These are phyloP conservation scores for Smithsoniella earleae DNA, from an alignment of 163 green algal species.

Conservation along the genomic window DNA sequence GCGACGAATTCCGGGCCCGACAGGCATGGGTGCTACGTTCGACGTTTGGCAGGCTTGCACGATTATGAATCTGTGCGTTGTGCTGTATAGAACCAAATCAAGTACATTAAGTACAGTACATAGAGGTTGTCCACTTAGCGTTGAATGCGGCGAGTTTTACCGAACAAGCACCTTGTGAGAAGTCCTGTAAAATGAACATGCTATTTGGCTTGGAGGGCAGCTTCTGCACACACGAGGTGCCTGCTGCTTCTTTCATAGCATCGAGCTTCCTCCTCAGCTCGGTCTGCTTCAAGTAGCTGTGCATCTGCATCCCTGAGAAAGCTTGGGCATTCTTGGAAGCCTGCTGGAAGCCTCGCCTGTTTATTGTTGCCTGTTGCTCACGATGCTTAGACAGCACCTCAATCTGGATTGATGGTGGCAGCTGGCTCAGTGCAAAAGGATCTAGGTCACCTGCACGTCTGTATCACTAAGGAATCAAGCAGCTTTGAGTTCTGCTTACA, in stretches of 20 bases:
- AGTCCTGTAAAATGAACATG: slow-evolving; percentile 7
- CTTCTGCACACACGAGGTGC: not conserved
- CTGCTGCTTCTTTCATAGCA: not conserved
- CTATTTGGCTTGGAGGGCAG: not conserved
- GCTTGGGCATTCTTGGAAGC: slow-evolving; percentile 35
- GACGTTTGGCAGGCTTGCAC: too few relatives aligned
- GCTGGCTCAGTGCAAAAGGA: slow-evolving; percentile 64
- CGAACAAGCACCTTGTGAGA: not conserved
- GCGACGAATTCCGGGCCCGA: too few relatives aligned
- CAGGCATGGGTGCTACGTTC: too few relatives aligned
- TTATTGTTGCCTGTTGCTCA: slow-evolving; percentile 45
- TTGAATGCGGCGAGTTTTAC: too few relatives aligned
- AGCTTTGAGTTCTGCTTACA: too few relatives aligned
- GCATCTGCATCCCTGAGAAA: slow-evolving; percentile 70
- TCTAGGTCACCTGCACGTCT: slow-evolving; percentile 54
- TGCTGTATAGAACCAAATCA: too few relatives aligned
- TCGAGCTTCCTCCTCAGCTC: slow-evolving; percentile 35
- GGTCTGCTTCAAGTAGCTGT: slow-evolving; percentile 68
- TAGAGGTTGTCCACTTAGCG: too few relatives aligned
- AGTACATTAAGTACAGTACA: too few relatives aligned
- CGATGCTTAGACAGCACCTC: slow-evolving; percentile 51
- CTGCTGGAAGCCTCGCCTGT: slow-evolving; percentile 46
- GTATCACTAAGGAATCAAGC: too few relatives aligned
- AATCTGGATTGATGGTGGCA: slow-evolving; percentile 55
- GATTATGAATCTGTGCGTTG: too few relatives aligned